These are phyloP conservation scores for Clarireedia monteithiana DNA, from an alignment of 2,329 filamentous ascomycete species.

Conservation along the genomic window DNA sequence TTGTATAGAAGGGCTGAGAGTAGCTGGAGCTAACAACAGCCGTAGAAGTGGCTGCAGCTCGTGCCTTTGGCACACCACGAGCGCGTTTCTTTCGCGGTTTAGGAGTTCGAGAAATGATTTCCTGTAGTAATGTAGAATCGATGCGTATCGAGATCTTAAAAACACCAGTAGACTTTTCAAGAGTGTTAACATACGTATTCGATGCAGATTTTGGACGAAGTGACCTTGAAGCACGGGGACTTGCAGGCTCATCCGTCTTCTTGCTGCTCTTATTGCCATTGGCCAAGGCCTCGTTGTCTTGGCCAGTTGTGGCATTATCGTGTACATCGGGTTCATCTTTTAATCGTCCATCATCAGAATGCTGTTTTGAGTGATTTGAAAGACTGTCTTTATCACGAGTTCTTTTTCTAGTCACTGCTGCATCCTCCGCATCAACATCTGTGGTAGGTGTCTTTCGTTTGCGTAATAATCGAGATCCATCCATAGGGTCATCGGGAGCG, in stretches of 20 bases:
- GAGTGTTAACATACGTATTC: slow-evolving; percentile 34
- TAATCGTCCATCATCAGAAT: slow-evolving; percentile 6
- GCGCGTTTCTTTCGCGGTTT: slow-evolving; percentile 48
- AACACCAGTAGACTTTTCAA: slow-evolving; percentile 26
- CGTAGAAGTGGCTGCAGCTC: slow-evolving; percentile 29
- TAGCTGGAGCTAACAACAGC: slow-evolving; percentile 18
- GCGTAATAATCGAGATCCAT: slow-evolving; percentile 69
- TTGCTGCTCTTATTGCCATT: slow-evolving; percentile 15
- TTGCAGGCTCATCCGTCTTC: slow-evolving; percentile 19
- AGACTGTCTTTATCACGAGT: slow-evolving; percentile 20
- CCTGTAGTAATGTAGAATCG: slow-evolving; percentile 48
- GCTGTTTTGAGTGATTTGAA: slow-evolving; percentile 14
- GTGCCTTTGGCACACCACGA: slow-evolving; percentile 34
- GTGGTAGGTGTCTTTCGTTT: slow-evolving; percentile 78
- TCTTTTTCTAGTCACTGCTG: slow-evolving; percentile 44
- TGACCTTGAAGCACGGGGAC: slow-evolving; percentile 46
- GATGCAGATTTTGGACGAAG: slow-evolving; percentile 42
- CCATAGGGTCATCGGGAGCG: slow-evolving; percentile 63
- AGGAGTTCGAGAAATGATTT: slow-evolving; percentile 50
- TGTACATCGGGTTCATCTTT: slow-evolving; percentile 1
- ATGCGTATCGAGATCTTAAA: slow-evolving; percentile 53
- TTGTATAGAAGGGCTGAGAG: slow-evolving; percentile 41
- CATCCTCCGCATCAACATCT: slow-evolving; percentile 51
- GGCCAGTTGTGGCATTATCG: slow-evolving; percentile 12
- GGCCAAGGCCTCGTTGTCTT: slow-evolving; percentile 3